Base-by-base conservation (phyloP, 2,329 filamentous ascomycete genomes). In the Pezicula radicicola region DNA sequence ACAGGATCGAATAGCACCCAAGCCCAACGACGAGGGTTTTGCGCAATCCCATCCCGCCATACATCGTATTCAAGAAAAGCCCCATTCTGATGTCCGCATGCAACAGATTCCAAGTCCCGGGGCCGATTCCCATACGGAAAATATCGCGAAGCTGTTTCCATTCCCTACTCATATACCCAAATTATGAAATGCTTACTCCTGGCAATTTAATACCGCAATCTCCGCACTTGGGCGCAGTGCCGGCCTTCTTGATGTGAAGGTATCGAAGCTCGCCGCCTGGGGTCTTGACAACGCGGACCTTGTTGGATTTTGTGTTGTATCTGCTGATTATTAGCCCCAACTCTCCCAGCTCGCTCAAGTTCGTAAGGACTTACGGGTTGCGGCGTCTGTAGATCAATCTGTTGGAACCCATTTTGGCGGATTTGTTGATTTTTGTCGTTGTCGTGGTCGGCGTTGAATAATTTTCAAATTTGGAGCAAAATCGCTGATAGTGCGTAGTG, bases 191-290 rank as follows among this genome's bases (percentile, higher is more conserved):
- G 95, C 91, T 88, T 90, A 99, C 92, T 77, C 94, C 94, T 73
- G 91, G 85, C 71, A 99, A 88, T 83, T 97, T 97, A 81, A 85
- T 85, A 72, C 94, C 94, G 74, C 95, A 99, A 84, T 99, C 94
- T 84, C 95, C 90, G 75, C 94, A 99, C 85, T 99, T 99, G 73
- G 94, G 94, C 63, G 92, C 89, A 74, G 91, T 96, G 68, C 92
- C 94, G 76, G 87, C 89, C 91, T 99, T 99, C 89, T 97, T 97
- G 83, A 97, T 92, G 88, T 99, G 93, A 69, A 97, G 89, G 74
- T 96, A 87, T 75, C 94, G 87, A 71, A 96, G 87, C 75, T 93
- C 85, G 75, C 94, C 94, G 76, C 94, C 95, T 66, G 95, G 94
- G 66, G 94, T 99, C 85, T 94, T 94, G 78, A 96, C 76, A 71